phyloP scores from a whole-genome alignment of 129 eudicot genomes.

The Escallonia rubra region DNA sequence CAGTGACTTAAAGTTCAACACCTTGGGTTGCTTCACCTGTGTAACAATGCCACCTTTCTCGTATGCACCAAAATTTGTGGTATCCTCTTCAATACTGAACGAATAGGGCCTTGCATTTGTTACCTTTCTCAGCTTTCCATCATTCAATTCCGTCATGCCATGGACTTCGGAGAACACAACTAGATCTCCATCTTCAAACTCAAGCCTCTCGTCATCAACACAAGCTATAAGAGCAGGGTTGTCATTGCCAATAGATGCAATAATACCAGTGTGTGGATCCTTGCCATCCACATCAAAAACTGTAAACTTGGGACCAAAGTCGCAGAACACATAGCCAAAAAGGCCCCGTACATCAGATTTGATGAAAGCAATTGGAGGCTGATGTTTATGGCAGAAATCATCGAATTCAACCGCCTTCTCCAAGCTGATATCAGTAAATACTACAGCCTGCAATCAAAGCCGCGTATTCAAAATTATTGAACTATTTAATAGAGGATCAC shows the following conservation, averaged over 20 bases:
- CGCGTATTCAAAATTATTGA: background rate
- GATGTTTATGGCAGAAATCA: slow-evolving; percentile 78
- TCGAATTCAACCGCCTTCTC: slow-evolving; percentile 68
- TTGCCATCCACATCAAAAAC: slow-evolving; percentile 85
- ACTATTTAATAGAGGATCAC: background rate
- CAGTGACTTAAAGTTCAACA: slow-evolving; percentile 67
- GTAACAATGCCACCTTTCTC: slow-evolving; percentile 79
- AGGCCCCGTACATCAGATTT: slow-evolving; percentile 83
- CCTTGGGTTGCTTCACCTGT: slow-evolving; percentile 79
- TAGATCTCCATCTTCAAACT: slow-evolving; percentile 87
- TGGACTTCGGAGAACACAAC: slow-evolving; percentile 81
- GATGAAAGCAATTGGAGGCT: slow-evolving; percentile 87
- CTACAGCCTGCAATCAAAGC: slow-evolving; percentile 62
- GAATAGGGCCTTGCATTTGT: slow-evolving; percentile 71
- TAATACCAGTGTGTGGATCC: slow-evolving; percentile 79
- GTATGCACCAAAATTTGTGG: slow-evolving; percentile 53
- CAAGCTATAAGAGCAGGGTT: slow-evolving; percentile 72
- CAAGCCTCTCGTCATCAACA: slow-evolving; percentile 86
- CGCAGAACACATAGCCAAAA: slow-evolving; percentile 80
- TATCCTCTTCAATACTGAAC: slow-evolving; percentile 76
- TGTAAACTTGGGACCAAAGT: slow-evolving; percentile 79
- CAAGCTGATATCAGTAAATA: slow-evolving; percentile 65
- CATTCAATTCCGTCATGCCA: slow-evolving; percentile 82
- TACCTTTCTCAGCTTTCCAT: slow-evolving; percentile 75
- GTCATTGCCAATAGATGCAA: slow-evolving; percentile 77